Conservation (phyloP, 2,329 filamentous ascomycete species). For the Pyrenophora tritici-repentis region DNA sequence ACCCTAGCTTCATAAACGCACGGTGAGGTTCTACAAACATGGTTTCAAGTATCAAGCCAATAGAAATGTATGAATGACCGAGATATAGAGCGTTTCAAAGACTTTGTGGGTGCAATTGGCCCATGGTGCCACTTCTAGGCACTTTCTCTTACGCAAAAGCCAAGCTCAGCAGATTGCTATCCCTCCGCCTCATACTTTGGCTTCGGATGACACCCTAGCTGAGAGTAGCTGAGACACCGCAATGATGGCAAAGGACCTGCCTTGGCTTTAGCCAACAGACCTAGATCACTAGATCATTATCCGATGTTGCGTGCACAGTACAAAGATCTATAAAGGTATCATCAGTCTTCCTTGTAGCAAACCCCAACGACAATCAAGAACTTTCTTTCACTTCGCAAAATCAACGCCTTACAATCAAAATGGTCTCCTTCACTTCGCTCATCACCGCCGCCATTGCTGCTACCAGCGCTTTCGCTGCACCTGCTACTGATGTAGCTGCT, state of each 20-base stretch:
- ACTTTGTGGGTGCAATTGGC: constrained; percentile 1
- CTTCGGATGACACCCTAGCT: constrained; percentile 24
- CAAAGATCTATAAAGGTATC: constrained; percentile 25
- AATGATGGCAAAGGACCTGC: constrained; percentile 17
- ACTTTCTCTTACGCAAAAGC: constrained; percentile 12
- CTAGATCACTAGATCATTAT: constrained; percentile 8
- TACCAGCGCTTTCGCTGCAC: constrained; percentile 33
- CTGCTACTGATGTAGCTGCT: constrained; percentile 45
- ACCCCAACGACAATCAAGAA: constrained; percentile 19
- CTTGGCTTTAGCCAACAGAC: constrained; percentile 17
- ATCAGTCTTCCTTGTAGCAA: constrained; percentile 13
- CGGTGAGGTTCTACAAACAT: constrained; percentile 18
- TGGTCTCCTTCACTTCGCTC: constrained; percentile 39
- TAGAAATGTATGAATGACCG: constrained; percentile 1
- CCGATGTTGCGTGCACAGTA: constrained; percentile 8
- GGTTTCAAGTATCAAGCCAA: constrained; percentile 29
- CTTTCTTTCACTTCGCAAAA: constrained; percentile 9
- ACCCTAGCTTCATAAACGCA: constrained; percentile 27
- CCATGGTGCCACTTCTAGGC: background rate
- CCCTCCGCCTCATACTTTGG: constrained; percentile 17
- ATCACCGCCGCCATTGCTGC: constrained; percentile 32
- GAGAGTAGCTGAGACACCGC: constrained; percentile 19
- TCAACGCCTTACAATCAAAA: constrained; percentile 16
- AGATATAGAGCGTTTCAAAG: background rate
- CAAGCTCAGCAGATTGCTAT: constrained; percentile 26